These are phyloP conservation scores for Brasenia schreberi DNA, from an alignment of 164 flowering plant genomes.

Conservation along the genomic window DNA sequence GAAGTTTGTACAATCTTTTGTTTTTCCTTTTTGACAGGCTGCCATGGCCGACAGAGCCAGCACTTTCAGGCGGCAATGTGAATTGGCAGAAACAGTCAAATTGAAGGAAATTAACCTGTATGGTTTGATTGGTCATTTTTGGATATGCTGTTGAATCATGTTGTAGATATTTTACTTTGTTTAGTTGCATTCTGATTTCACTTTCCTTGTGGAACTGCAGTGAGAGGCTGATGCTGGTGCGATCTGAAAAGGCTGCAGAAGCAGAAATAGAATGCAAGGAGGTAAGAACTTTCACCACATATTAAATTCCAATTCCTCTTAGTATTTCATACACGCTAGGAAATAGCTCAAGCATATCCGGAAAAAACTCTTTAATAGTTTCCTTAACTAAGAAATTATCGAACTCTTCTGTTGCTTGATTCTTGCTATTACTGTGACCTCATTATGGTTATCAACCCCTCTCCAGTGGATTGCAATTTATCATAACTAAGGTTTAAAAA, in stretches of 20 bases:
- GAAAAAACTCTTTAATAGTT: too few species aligned
- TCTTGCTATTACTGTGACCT: too few species aligned
- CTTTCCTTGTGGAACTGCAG: slow-evolving; percentile 22
- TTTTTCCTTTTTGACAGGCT: slow-evolving; percentile 26
- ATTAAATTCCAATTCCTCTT: neutral
- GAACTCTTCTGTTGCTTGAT: too few species aligned
- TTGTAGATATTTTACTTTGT: neutral
- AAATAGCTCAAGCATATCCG: too few species aligned
- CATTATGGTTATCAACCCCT: too few species aligned
- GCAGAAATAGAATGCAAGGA: slow-evolving; percentile 30
- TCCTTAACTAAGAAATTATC: too few species aligned
- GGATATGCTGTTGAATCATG: neutral
- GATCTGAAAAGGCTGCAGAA: slow-evolving; percentile 1
- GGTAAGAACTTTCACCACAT: neutral
- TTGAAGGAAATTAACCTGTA: slow-evolving; percentile 97
- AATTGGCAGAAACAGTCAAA: slow-evolving; percentile 78
- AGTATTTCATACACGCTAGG: neutral
- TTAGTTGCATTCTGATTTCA: neutral
- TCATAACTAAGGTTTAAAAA: too few species aligned
- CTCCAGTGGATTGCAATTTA: too few species aligned
- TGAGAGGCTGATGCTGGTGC: slow-evolving; percentile 55
- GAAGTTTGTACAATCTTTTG: too few species aligned
- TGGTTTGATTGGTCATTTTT: slow-evolving; percentile 9
- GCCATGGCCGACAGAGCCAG: slow-evolving; percentile 85
- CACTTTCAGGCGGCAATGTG: slow-evolving; percentile 91